Conservation (phyloP, 305 asterid species). For the Fraxinus sp. region DNA sequence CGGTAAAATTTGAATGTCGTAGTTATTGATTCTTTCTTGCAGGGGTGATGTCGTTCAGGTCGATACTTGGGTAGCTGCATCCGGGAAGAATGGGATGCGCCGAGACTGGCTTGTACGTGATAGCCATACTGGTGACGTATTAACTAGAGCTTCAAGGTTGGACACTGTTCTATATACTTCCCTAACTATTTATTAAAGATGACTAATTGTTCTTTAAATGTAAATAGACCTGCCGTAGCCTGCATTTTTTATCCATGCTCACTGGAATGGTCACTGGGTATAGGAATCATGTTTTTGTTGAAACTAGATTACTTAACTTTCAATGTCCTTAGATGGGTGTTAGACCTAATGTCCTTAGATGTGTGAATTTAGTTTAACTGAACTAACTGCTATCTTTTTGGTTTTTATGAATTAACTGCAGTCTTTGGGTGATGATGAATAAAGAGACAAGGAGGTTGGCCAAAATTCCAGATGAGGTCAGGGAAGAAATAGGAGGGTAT, state of each 20-base stretch:
- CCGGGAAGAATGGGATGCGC: constrained; percentile 98
- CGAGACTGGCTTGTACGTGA: constrained; percentile 93
- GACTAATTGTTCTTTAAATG: not conserved
- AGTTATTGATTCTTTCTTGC: constrained; percentile 27
- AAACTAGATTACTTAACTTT: constrained; percentile 10
- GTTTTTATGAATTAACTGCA: constrained; percentile 32
- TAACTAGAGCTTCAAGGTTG: constrained; percentile 92
- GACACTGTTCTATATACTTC: constrained; percentile 5
- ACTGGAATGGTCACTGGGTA: not conserved
- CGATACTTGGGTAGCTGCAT: constrained; percentile 95
- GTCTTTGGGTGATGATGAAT: constrained; percentile 96
- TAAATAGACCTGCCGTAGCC: not conserved
- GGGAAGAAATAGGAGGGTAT: constrained; percentile 70
- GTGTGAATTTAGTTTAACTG: constrained; percentile 13
- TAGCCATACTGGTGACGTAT: constrained; percentile 66
- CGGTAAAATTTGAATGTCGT: not conserved
- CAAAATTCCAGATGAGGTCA: constrained; percentile 91
- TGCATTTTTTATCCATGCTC: not conserved
- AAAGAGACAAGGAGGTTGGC: constrained; percentile 89
- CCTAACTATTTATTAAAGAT: not conserved
- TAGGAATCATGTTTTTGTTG: not conserved
- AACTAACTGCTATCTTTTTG: constrained; percentile 16
- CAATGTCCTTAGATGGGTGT: not conserved
- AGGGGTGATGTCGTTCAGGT: constrained; percentile 99
- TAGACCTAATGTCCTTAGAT: not conserved